Base-by-base conservation (phyloP, 345 rosid genomes). In the Abelmoschus esculentus region DNA sequence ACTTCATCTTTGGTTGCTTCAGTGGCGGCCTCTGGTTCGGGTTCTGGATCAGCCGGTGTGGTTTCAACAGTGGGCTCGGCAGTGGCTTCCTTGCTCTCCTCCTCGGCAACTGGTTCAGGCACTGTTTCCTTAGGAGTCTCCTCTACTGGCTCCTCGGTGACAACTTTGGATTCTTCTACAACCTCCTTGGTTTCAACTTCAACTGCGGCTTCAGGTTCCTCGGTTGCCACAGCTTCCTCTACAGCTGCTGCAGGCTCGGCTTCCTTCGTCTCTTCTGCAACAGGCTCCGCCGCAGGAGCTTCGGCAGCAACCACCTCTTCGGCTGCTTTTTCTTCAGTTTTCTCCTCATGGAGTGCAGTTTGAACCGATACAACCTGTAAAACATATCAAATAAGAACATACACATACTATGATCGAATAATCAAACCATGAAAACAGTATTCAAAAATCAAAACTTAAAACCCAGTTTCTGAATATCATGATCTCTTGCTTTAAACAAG, bases 341-440 rank as follows among this genome's bases (percentile, higher is more conserved):
- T 77, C 74, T 83, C 90, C 77, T 73, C 87, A 6, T 56, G 28
- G 17, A 71, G 60, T 6, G 87, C 87, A 38, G 76, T 67, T 65
- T 76, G 75, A 53, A 70, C 86, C 64, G 87, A 68, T 42, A 75
- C 90, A 78, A 88, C 85, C 93, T 88, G 76, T 52, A 71, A n/a
- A 2, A 22, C 17, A 49, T 3, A 49, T 49, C 46, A 49, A 12
- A 14, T 49, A 49, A 14, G 53, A 49, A 13, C 4, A 49, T 47
- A 13, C n/a, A 22, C 6, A 34, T 34, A 34, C 5, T 34, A 34
- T 34, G 5, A 6, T 34, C 38, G 1, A 34, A 12, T 14, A 1
- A 47, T 47, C 53, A 47, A 47, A 47, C 6, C 17, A 47, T 49
- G n/a, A 13, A 49, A 49, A 13, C 17, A 3, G 53, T 14, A 15